Base-by-base conservation (phyloP, 2,329 filamentous ascomycete species). In the Fusarium hostae region DNA sequence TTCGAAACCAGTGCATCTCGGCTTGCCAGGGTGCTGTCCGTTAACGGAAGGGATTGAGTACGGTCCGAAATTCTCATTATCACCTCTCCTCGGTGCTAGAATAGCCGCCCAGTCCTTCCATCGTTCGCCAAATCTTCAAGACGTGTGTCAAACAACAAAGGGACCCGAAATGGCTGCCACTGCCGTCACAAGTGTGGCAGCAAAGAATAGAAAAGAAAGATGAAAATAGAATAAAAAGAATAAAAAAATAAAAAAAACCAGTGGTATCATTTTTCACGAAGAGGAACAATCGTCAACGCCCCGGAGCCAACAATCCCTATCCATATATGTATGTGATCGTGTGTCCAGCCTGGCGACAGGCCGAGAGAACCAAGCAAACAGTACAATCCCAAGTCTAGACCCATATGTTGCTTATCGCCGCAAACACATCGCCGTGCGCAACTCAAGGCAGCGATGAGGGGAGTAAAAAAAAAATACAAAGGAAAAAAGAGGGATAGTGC, bases 181-280 rank as follows among this genome's bases (percentile, higher is more conserved):
- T 40, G 45, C 35, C 20, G 48, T 26, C 58, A 52, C 45, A 44
- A 60, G 57, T 28, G 58, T 59, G 58, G 32, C 44, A 60, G 41
- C 34, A 57, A 66, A 57, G 52, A 50, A 67, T 51, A 63, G 39
- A 50, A 43, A 66, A 47, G 28, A 52, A 56, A 59, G 39, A 60
- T 20, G 22, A 40, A 32, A 57, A 45, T 44, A 51, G 47, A 58
- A 62, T 63, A 16, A 44, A 24, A 39, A 43, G 43, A 43, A 60
- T 35, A 59, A 45, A 59, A 48, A 39, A 26, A n/a, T n/a, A n/a
- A 26, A 61, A 62, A 69, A 66, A 74, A 67, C 59, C 72, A 50
- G 72, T 77, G 75, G 73, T 77, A 77, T 77, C 75, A 77, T 75
- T 75, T 76, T 68, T 71, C 58, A 73, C 73, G 45, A 71, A 71